Base-by-base conservation (phyloP, 2,329 filamentous ascomycete species). In the Chalara sp. region DNA sequence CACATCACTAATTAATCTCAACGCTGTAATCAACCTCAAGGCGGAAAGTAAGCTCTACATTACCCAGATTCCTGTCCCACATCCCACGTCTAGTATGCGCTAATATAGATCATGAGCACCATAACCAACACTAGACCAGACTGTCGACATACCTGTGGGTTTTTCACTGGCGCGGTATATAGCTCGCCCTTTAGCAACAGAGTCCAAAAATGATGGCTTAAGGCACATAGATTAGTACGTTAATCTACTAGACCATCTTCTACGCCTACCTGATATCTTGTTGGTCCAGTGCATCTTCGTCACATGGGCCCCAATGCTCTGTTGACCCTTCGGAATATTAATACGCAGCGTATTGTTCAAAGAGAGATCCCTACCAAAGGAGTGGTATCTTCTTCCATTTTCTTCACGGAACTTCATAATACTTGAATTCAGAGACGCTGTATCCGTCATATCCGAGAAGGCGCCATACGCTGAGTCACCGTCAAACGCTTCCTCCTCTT, bases 151-250 rank as follows among this genome's bases (percentile, higher is more conserved):
- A 56, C 54, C 5, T 72, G 67, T 12, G 65, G 64, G 45, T 66
- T 60, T 5, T 66, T 54, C 28, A 76, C 55, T 1, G 72, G 72
- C 30, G 71, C 65, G 41, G 66, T 62, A 47, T 69, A 70, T 7
- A 75, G 59, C 47, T 63, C 61, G 0, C 68, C 69, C 2, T 67
- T 64, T 10, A 65, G 62, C 5, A 71, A 56, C 29, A 72, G 56
- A 3, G 67, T 55, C 58, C 70, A 67, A 28, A 69, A 67, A 47
- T 74, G 70, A 52, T 70, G 53, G 29, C 55, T 55, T 13, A 21
- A 10, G n/a, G n/a, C 8, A 37, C 35, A n/a, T 37, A n/a, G 8
- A 37, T 37, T 37, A 37, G 35, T n/a, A n/a, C 8, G n/a, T 8
- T 8, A n/a, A 37, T 37, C 21, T 2, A 37, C n/a, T 37, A 4